phyloP scores from a whole-genome alignment of 1,284 basidiomycete species.

The Ustilago curta region DNA sequence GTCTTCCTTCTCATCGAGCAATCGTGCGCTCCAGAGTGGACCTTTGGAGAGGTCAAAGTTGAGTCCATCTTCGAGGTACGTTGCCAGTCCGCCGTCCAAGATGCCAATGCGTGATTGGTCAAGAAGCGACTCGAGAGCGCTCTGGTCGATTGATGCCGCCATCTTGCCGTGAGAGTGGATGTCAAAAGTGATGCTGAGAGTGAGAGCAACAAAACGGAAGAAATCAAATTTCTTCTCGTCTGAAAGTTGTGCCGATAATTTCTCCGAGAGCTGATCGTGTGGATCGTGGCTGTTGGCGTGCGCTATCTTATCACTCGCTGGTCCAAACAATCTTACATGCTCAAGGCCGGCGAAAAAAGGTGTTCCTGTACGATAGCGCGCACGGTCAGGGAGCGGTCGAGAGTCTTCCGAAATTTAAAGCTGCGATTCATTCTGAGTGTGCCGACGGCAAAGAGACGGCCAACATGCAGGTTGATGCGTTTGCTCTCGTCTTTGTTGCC shows the following conservation, averaged over 20 bases:
- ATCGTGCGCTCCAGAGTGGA: constrained; percentile 58
- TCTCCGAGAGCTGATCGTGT: constrained; percentile 7
- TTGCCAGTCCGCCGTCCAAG: constrained; percentile 60
- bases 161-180: constrained; percentile 2
- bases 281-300: background rate
- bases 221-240: constrained; percentile 5
- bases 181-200: constrained; percentile 1
- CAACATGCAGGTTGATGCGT: background rate
- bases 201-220: background rate
- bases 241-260: constrained; percentile 11
- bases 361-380: background rate
- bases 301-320: constrained; percentile 31
- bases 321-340: constrained; percentile 24
- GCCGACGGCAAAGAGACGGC: constrained; percentile 31
- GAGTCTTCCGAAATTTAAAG: constrained; percentile 42
- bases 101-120: constrained; percentile 45
- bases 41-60: constrained; percentile 54
- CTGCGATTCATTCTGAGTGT: constrained; percentile 11
- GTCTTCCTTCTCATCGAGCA: constrained; percentile 52
- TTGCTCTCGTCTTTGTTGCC: background rate
- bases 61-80: constrained; percentile 61
- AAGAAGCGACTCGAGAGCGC: constrained; percentile 36
- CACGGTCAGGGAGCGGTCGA: constrained; percentile 23
- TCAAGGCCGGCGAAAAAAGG: background rate
- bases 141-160: constrained; percentile 28